A percentile compares a stretch with the other conserved stretches of the same genome.
These are phyloP conservation scores for Viola odorata DNA, from an alignment of 345 rosid genomes.

Conservation along the genomic window DNA sequence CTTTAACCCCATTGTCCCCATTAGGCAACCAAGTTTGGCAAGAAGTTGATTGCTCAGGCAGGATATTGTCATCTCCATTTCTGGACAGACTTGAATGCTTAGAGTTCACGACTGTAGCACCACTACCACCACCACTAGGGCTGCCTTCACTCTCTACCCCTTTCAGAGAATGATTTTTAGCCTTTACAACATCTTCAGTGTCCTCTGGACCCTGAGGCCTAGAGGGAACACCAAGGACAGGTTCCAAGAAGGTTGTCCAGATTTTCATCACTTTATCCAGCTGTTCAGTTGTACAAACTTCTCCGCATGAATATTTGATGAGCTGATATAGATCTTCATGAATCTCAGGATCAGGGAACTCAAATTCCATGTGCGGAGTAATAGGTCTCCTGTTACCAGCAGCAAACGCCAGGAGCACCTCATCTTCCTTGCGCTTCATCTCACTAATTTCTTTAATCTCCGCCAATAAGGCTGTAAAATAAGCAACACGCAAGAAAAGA, in stretches of 20 bases:
- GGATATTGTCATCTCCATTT: conserved; percentile 47
- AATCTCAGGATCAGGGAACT: conserved; percentile 69
- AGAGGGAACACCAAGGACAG: conserved; percentile 68
- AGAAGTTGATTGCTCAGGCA: conserved; percentile 53
- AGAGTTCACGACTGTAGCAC: conserved; percentile 34
- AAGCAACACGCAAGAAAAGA: conserved; percentile 15
- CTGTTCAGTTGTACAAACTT: conserved; percentile 88
- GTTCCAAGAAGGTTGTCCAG: conserved; percentile 95
- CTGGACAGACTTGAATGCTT: conserved; percentile 46
- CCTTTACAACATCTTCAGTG: conserved; percentile 66
- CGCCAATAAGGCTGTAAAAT: conserved; percentile 65
- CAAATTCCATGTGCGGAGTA: conserved; percentile 66
- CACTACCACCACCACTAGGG: conserved; percentile 31
- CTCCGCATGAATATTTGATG: conserved; percentile 84
- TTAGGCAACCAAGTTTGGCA: conserved; percentile 40
- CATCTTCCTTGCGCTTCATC: conserved; percentile 72
- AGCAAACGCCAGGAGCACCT: conserved; percentile 72
- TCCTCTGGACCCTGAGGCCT: conserved; percentile 86
- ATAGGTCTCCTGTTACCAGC: conserved; percentile 70
- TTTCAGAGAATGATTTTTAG: conserved; percentile 45
- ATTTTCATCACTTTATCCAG: conserved; percentile 81
- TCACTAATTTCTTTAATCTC: conserved; percentile 91
- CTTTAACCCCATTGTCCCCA: conserved; percentile 48
- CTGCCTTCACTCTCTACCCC: conserved; percentile 58
- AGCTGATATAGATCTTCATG: conserved; percentile 95